phyloP scores from a whole-genome alignment of 139 green algal genomes.

The Coccomyxa sp. region DNA sequence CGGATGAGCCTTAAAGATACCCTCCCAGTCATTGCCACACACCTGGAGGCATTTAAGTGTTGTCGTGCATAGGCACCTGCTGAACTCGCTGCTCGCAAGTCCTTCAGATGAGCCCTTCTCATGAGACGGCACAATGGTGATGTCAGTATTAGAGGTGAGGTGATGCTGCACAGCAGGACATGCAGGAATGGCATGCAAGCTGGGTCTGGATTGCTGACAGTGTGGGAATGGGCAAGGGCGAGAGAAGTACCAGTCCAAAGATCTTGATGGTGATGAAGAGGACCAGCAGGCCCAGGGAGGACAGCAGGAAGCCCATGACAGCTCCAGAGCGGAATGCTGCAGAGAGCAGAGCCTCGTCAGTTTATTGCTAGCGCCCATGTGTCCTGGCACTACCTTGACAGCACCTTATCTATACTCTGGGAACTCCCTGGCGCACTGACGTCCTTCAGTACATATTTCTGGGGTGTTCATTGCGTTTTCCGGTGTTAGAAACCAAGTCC shows the following conservation, averaged over 20 bases:
- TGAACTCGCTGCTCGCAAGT: no score
- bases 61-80: no score
- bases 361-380: no score
- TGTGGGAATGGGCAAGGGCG: background rate
- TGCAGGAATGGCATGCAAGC: background rate
- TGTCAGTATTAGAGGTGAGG: no score
- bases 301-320: conserved; percentile 97
- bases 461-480: no score
- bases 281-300: conserved; percentile 81
- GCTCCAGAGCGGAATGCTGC: conserved; percentile 94
- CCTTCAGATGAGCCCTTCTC: no score
- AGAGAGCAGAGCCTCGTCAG: background rate
- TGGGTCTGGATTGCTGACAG: no score
- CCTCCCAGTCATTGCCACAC: conserved; percentile 88
- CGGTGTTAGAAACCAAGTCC: background rate
- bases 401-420: background rate
- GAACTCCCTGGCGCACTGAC: background rate
- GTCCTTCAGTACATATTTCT: no score
- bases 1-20: conserved; percentile 93
- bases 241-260: conserved; percentile 45
- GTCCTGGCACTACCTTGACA: no score
- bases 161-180: background rate
- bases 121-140: no score
- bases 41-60: conserved; percentile 39
- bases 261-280: conserved; percentile 80